Percentiles rank a stretch among this genome's conserved stretches.
These are phyloP conservation scores for Aspergillus intermedius DNA, from an alignment of 2,329 filamentous ascomycete genomes.

Conservation along the genomic window DNA sequence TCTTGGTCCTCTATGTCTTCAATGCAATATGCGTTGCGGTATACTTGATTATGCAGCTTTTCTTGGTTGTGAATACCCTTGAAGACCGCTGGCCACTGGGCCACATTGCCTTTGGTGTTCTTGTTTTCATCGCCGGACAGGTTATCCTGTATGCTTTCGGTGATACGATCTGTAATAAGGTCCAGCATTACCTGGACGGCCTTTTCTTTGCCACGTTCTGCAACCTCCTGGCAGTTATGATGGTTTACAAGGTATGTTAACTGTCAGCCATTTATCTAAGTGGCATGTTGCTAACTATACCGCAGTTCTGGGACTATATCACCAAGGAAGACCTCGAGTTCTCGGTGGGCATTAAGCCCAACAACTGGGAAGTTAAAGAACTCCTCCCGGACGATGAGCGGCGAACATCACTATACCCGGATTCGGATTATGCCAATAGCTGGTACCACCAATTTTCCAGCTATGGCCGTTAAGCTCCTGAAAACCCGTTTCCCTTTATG, in stretches of 20 bases:
- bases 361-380: conserved; percentile 98
- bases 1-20: conserved; percentile 84
- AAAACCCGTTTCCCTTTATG: too few relatives aligned
- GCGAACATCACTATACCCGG: conserved; percentile 63
- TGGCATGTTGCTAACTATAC: conserved; percentile 21
- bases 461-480: conserved; percentile 19
- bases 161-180: conserved; percentile 70
- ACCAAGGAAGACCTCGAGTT: conserved; percentile 98
- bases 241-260: conserved; percentile 84
- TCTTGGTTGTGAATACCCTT: conserved; percentile 82
- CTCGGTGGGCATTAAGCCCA: conserved; percentile 87
- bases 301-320: conserved; percentile 96
- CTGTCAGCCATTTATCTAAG: background rate
- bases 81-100: conserved; percentile 94
- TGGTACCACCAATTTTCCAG: conserved; percentile 36
- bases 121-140: conserved; percentile 89
- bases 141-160: conserved; percentile 89
- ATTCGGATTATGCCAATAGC: conserved; percentile 45
- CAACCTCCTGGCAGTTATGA: conserved; percentile 95
- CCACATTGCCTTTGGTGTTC: conserved; percentile 80
- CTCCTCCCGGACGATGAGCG: conserved; percentile 74
- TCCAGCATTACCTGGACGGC: conserved; percentile 89
- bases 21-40: conserved; percentile 81
- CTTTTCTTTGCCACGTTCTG: conserved; percentile 90
- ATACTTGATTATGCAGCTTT: conserved; percentile 79